Conservation (phyloP, 2,329 filamentous ascomycete genomes). For the Didymella arachidicola region DNA sequence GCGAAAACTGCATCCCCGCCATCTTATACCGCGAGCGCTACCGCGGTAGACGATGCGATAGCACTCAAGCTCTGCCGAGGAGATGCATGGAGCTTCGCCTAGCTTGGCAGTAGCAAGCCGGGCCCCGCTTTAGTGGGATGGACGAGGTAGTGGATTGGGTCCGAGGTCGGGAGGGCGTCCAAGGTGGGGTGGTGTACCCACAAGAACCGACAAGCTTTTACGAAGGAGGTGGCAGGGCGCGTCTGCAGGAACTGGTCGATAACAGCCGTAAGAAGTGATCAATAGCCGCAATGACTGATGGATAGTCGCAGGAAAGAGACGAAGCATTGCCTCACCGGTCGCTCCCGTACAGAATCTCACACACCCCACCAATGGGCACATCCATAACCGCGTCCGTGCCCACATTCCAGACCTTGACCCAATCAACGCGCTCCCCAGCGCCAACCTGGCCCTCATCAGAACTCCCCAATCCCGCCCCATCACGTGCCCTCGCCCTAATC, state of each 20-base stretch:
- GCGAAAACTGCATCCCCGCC: slow-evolving; percentile 7
- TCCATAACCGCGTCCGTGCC: slow-evolving; percentile 98
- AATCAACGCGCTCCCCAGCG: slow-evolving; percentile 64
- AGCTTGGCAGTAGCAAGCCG: slow-evolving; percentile 22
- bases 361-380: slow-evolving; percentile 91
- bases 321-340: slow-evolving; percentile 18
- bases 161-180: slow-evolving; percentile 28
- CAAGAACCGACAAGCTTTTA: slow-evolving; percentile 29
- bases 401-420: slow-evolving; percentile 85
- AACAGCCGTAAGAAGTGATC: no score
- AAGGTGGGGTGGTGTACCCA: slow-evolving; percentile 32
- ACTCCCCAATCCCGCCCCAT: no score
- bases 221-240: slow-evolving; percentile 13
- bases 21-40: slow-evolving; percentile 29
- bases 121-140: slow-evolving; percentile 2
- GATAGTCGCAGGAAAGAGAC: slow-evolving; percentile 25
- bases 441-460: slow-evolving; percentile 30
- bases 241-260: no score
- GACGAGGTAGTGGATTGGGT: slow-evolving; percentile 10
- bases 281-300: no score
- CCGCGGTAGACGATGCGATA: slow-evolving; percentile 3
- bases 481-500: no score
- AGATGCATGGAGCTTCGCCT: slow-evolving; percentile 21
- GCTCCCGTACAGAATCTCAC: slow-evolving; percentile 88
- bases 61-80: slow-evolving; percentile 24